Conservation (phyloP, 805 yeast genomes). For the Ogataea nakhonphanomensis region DNA sequence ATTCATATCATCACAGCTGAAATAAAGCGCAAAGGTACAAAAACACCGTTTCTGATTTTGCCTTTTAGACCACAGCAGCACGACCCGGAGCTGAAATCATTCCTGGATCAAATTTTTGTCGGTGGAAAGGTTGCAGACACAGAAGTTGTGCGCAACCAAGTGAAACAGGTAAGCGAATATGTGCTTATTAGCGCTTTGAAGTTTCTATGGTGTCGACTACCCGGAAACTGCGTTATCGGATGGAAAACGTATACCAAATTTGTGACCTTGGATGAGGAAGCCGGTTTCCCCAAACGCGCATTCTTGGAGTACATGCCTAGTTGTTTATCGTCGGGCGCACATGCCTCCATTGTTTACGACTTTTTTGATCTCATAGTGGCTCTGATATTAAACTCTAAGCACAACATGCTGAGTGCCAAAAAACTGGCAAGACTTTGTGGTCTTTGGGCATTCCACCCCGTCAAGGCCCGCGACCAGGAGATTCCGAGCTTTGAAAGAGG, state of each 20-base stretch:
- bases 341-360: slow-evolving; percentile 85
- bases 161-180: slow-evolving; percentile 58
- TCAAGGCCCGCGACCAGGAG: slow-evolving; percentile 36
- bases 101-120: slow-evolving; percentile 55
- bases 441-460: slow-evolving; percentile 72
- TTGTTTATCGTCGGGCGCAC: slow-evolving; percentile 78
- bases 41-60: slow-evolving; percentile 68
- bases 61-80: slow-evolving; percentile 74
- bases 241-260: slow-evolving; percentile 81
- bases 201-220: slow-evolving; percentile 83
- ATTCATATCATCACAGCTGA: slow-evolving; percentile 72
- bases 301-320: slow-evolving; percentile 81
- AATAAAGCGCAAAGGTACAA: slow-evolving; percentile 59
- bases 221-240: slow-evolving; percentile 75
- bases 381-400: slow-evolving; percentile 72
- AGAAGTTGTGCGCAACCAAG: slow-evolving; percentile 37
- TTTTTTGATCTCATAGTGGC: slow-evolving; percentile 78
- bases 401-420: slow-evolving; percentile 74
- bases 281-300: slow-evolving; percentile 66
- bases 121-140: slow-evolving; percentile 48
- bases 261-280: slow-evolving; percentile 58
- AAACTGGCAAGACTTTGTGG: slow-evolving; percentile 81
- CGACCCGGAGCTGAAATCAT: slow-evolving; percentile 54
- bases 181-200: slow-evolving; percentile 72
- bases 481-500: slow-evolving; percentile 59